A percentile compares a stretch with the other conserved stretches of the same genome.
phyloP scores from a whole-genome alignment of 2,329 filamentous ascomycete species.

The Metarhizium anisopliae region DNA sequence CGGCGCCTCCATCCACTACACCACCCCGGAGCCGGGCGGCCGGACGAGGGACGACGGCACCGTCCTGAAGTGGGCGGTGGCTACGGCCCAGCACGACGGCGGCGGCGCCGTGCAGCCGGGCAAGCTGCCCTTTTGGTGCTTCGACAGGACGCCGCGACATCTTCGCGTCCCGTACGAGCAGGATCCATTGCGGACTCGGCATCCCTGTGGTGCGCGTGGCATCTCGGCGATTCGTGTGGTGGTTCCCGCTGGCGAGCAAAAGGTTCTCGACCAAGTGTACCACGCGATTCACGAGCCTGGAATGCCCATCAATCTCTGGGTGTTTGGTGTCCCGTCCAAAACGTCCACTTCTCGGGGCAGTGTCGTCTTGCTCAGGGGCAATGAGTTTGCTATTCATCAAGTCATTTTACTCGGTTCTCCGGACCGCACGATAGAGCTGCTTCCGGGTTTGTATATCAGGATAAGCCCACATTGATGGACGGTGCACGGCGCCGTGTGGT shows the following conservation, averaged over 20 bases:
- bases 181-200: constrained; percentile 22
- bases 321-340: too few relatives aligned
- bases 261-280: constrained; percentile 15
- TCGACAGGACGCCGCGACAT: constrained; percentile 50
- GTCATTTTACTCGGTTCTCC: too few relatives aligned
- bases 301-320: too few relatives aligned
- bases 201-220: constrained; percentile 43
- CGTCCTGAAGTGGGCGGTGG: constrained; percentile 50
- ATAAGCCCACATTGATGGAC: too few relatives aligned
- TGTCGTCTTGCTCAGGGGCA: too few relatives aligned
- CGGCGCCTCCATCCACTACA: constrained; percentile 32
- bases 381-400: too few relatives aligned
- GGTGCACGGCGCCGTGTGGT: too few relatives aligned
- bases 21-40: constrained; percentile 40
- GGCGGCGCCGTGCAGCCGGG: constrained; percentile 30
- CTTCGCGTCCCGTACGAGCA: constrained; percentile 41
- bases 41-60: constrained; percentile 45
- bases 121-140: constrained; percentile 54
- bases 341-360: too few relatives aligned
- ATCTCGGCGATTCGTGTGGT: constrained; percentile 34
- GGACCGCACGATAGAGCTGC: too few relatives aligned
- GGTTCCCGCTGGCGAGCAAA: constrained; percentile 15
- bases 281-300: constrained; percentile 16
- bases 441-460: too few relatives aligned
- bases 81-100: constrained; percentile 26